Evolutionary conservation across 768 basidiomycete genomes (phyloP), one percentile per base, ranked within the genome.

Genomic region (Lactarius psammicola): DNA sequence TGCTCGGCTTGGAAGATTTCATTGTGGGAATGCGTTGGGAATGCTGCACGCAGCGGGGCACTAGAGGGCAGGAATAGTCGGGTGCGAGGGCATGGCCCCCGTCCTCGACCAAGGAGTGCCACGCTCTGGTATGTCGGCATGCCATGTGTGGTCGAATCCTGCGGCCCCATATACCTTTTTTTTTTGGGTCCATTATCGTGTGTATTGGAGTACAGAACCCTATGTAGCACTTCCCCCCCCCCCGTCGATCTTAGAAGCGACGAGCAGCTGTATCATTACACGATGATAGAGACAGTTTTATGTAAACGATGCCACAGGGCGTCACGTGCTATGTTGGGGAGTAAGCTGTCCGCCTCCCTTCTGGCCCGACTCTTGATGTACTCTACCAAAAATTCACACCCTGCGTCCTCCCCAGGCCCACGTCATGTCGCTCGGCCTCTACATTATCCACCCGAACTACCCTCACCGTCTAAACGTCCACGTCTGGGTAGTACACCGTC

Each of bases 401-500:
- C 84, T 28, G 79, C 80, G 2, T 86, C 85, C 0, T 84, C 84
- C 4, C 83, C 82, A 42, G 76, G 76, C 28, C 73, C 74, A 30
- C 71, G 73, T 17, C 62, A 73, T 31, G 72, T 66, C 56, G 72
- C 71, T 28, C 69, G 66, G n/a, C 69, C 74, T 13, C 72, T 63
- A 55, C 68, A 51, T 73, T 73, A 60, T 31, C 62, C 65, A 20
- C 60, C 69, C 17, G 69, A 72, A 34, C 67, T 56, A 61, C 71
- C 78, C 59, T 80, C 81, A 44, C 80, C 82, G 30, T 53, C 76
- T 17, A 87, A 87, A 75, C 82, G 81, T 61, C 78, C 76, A 44
- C 83, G 86, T 62, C 76, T 80, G 28, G 75, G 78, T 30, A 78
- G 82, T 34, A 79, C 82, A 9, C 78, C 81, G 4, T 80, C 82